Base-by-base conservation (phyloP, 345 rosid genomes). In the Syzygium jambos region DNA sequence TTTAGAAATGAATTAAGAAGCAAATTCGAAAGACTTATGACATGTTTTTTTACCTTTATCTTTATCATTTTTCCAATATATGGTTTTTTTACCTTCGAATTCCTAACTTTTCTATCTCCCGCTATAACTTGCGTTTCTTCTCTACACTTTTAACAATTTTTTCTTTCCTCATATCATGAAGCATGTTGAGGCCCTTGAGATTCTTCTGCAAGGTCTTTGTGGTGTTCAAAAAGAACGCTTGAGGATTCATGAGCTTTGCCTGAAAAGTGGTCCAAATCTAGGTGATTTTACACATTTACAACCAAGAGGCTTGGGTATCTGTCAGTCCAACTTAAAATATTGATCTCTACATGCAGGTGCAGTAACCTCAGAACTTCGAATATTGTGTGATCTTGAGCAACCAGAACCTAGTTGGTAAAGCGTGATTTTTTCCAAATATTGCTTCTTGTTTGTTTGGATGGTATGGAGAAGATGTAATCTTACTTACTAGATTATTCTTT, bases 121-220 rank as follows among this genome's bases (percentile, higher is more conserved):
- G 56, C 25, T 84, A n/a, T 73, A 41, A 34, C 80, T 73, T 19
- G 13, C 4, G 12, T 85, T 49, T 85, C 85, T 38, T 21, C 29
- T 86, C 51, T 21, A 14, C 49, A 9, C 49, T 34, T 73, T 23
- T 51, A 30, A 52, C 29, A 78, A 34, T 77, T 78, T 73, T 21
- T 19, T 54, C 25, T 85, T 38, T 51, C 30, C 51, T 30, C 85
- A 14, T 7, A 22, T 87, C 38, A 73, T 89, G 89, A 92, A 96
- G 98, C 98, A 95, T 92, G 99, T 98, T 54, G 99, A 98, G 93
- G 99, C 99, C n/a, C 96, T 98, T 80, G 98, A 95, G 92, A 98
- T 98, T 90, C 99, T 98, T 87, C 96, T 98, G 89, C 99, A 95
- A 88, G 99, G 99, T 90, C 98, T 96, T 51, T 98, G 99, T 90